These are phyloP conservation scores for Aspergillus pseudoviridinutans DNA, from an alignment of 2,329 filamentous ascomycete genomes.

Conservation along the genomic window DNA sequence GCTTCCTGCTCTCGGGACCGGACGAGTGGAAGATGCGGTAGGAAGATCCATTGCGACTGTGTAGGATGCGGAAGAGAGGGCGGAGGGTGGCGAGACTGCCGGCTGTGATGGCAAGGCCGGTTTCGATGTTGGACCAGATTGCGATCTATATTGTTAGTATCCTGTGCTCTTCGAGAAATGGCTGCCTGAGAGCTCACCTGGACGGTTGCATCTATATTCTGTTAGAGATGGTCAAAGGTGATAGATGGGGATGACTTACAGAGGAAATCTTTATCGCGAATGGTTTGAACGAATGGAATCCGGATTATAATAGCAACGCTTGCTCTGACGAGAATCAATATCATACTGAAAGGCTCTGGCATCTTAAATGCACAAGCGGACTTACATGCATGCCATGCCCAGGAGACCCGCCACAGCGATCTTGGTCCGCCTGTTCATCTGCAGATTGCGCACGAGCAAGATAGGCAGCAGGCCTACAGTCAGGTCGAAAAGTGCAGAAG, in stretches of 20 bases:
- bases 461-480: constrained; percentile 17
- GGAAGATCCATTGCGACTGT: background rate
- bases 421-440: constrained; percentile 17
- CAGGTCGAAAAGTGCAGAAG: constrained; percentile 13
- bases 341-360: background rate
- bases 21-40: background rate
- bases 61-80: constrained; percentile 9
- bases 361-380: background rate
- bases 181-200: background rate
- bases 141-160: constrained; percentile 9
- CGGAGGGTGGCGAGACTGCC: constrained; percentile 18
- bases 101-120: constrained; percentile 18
- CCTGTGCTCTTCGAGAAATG: background rate
- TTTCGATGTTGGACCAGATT: constrained; percentile 21
- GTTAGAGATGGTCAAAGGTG: background rate
- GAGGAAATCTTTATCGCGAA: constrained; percentile 13
- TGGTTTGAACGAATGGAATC: constrained; percentile 13
- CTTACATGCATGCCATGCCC: constrained; percentile 20
- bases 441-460: constrained; percentile 17
- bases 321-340: constrained; percentile 9
- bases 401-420: constrained; percentile 14
- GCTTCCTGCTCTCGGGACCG: background rate
- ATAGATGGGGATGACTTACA: constrained; percentile 8
- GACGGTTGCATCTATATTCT: background rate
- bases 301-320: constrained; percentile 17